Conservation (phyloP, 2,329 filamentous ascomycete genomes). For the Trichoderma sp. region DNA sequence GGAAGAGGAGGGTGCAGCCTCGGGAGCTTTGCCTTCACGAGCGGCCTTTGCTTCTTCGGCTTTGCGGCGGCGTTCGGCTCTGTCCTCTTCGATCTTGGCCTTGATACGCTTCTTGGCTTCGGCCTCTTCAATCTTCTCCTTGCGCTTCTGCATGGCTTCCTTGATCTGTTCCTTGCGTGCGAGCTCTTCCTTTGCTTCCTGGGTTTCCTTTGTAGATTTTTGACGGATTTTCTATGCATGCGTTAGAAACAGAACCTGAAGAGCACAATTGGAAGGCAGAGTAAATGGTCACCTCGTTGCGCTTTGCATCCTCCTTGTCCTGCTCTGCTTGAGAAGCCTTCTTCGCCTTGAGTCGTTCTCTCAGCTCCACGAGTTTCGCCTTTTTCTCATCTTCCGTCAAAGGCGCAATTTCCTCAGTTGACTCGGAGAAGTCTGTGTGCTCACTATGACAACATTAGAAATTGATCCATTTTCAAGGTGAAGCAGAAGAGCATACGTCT, state of each 20-base stretch:
- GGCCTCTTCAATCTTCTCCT: conserved; percentile 81
- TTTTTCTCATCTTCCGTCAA: conserved; percentile 91
- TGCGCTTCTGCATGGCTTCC: conserved; percentile 78
- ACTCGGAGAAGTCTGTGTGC: conserved; percentile 89
- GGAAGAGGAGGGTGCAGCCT: conserved; percentile 40
- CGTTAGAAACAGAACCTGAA: background rate
- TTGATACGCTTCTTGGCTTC: conserved; percentile 86
- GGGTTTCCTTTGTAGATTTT: conserved; percentile 84
- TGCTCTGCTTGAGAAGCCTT: conserved; percentile 62
- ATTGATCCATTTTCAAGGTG: background rate
- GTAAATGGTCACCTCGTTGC: conserved; percentile 65
- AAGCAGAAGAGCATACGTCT: conserved; percentile 56
- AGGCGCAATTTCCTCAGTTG: conserved; percentile 85
- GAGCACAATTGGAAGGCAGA: background rate
- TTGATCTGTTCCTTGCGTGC: conserved; percentile 87
- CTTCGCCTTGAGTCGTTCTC: conserved; percentile 69
- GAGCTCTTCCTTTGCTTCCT: conserved; percentile 87
- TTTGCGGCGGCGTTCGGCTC: conserved; percentile 80
- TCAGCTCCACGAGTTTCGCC: conserved; percentile 71
- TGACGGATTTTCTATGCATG: conserved; percentile 61
- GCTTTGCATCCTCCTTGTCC: conserved; percentile 78
- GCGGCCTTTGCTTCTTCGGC: conserved; percentile 81
- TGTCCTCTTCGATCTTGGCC: conserved; percentile 92
- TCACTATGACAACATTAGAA: conserved; percentile 47
- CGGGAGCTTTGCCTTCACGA: conserved; percentile 67